Conservation (phyloP, 129 eudicot genomes). For the sunflower (Helianthus annuus) region DNA sequence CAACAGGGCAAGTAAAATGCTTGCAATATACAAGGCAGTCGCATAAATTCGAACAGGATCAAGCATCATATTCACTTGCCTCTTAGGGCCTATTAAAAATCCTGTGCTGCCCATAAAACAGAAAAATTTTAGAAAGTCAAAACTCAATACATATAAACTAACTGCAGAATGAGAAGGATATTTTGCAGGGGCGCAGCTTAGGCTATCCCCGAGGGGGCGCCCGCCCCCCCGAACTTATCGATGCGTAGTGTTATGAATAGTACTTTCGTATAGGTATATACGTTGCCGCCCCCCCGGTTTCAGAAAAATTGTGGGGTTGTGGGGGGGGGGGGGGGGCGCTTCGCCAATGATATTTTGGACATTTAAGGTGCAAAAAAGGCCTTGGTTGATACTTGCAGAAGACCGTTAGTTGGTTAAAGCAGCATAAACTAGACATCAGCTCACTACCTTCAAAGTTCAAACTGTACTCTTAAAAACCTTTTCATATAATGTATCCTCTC, state of each 20-base stretch:
- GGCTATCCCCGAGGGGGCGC: too few species aligned
- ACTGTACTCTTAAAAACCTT: neutral
- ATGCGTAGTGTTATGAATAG: too few species aligned
- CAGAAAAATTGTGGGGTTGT: too few species aligned
- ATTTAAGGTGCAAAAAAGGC: constrained; percentile 17
- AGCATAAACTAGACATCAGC: neutral
- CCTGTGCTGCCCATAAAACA: constrained; percentile 92
- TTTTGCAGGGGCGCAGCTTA: too few species aligned
- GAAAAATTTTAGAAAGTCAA: constrained; percentile 38
- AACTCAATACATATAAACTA: constrained; percentile 9
- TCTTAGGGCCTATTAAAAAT: constrained; percentile 93
- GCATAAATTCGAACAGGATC: constrained; percentile 97
- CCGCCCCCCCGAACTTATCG: too few species aligned
- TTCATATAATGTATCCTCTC: neutral
- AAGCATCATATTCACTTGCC: constrained; percentile 97
- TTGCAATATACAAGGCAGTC: constrained; percentile 88
- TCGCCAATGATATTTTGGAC: neutral
- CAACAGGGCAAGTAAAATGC: constrained; percentile 82
- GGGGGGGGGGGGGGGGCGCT: too few species aligned
- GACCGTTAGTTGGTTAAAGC: neutral
- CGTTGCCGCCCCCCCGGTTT: too few species aligned
- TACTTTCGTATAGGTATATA: too few species aligned
- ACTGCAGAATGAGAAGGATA: constrained; percentile 10
- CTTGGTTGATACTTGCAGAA: neutral
- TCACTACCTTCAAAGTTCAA: neutral